phyloP scores from a whole-genome alignment of 768 basidiomycete genomes.

The Cytidiella melzeri region DNA sequence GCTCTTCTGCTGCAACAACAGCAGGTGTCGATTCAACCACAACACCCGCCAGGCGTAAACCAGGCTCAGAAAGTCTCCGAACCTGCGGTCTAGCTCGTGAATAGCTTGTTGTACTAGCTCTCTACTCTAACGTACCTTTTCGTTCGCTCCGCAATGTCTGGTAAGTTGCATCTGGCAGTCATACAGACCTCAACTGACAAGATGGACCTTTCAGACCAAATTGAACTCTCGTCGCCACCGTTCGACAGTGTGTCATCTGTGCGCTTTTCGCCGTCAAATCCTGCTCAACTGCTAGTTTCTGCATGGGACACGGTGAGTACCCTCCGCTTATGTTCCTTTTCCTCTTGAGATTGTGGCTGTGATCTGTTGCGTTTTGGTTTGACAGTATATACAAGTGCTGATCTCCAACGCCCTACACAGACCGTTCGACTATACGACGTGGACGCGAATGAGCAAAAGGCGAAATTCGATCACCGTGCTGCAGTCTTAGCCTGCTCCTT shows the following conservation, averaged over 20 bases:
- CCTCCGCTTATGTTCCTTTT: conserved; percentile 5
- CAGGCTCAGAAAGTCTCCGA: too few relatives aligned
- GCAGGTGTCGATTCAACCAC: too few relatives aligned
- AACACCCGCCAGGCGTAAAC: too few relatives aligned
- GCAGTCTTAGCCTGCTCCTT: conserved; percentile 84
- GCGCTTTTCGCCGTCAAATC: conserved; percentile 73
- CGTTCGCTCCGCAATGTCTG: too few relatives aligned
- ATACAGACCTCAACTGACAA: too few relatives aligned
- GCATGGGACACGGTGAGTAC: conserved; percentile 80
- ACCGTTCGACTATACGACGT: conserved; percentile 53
- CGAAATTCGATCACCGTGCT: conserved; percentile 85
- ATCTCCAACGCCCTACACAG: conserved; percentile 31
- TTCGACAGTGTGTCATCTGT: conserved; percentile 83
- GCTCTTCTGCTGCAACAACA: too few relatives aligned
- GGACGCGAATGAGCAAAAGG: conserved; percentile 53
- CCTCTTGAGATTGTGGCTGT: too few relatives aligned
- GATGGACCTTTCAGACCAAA: conserved; percentile 24
- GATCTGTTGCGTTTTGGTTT: not conserved
- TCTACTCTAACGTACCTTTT: too few relatives aligned
- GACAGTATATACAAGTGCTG: not conserved
- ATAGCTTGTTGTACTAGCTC: too few relatives aligned
- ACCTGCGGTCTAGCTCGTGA: too few relatives aligned
- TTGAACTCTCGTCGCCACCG: conserved; percentile 59
- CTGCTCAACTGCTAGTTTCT: conserved; percentile 74
- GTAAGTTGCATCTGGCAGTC: too few relatives aligned